Evolutionary conservation across 768 basidiomycete genomes (phyloP).

Genomic region (Tricholoma sp.): DNA sequence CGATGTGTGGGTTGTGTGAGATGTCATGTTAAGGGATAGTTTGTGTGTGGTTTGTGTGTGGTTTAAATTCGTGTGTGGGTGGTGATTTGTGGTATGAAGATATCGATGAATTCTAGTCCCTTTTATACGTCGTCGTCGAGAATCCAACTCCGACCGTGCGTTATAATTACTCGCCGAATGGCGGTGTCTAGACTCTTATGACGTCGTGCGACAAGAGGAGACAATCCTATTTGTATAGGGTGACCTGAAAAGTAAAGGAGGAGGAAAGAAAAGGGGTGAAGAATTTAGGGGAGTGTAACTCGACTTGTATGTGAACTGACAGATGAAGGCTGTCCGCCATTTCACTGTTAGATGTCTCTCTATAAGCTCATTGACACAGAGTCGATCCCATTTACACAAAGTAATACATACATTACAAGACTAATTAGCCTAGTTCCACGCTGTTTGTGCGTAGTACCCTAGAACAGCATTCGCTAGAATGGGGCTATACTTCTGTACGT

Average conservation of each 20-base stretch:
- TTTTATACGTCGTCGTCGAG: not conserved
- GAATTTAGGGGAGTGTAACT: too few relatives aligned
- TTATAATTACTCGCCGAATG: not conserved
- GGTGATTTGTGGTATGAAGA: not conserved
- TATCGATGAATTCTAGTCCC: not conserved
- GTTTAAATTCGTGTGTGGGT: not conserved
- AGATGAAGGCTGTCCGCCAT: too few relatives aligned
- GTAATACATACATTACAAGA: not conserved
- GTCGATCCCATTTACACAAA: not conserved
- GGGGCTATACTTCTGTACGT: conserved; percentile 52
- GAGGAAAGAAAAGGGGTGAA: too few relatives aligned
- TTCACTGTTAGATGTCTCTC: too few relatives aligned
- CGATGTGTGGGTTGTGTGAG: not conserved
- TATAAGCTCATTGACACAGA: too few relatives aligned
- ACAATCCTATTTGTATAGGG: too few relatives aligned
- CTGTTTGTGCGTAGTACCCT: conserved; percentile 49
- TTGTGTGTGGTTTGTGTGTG: not conserved
- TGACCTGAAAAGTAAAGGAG: too few relatives aligned
- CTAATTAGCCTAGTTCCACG: conserved; percentile 31
- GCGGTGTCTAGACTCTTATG: not conserved
- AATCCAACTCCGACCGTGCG: not conserved
- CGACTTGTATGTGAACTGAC: too few relatives aligned
- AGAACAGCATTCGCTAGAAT: conserved; percentile 46
- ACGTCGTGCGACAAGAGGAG: too few relatives aligned
- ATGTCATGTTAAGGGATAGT: not conserved